Evolutionary conservation across 1,284 basidiomycete species (phyloP), one percentile per base, ranked within the genome.

Genomic region (Tilletia caries): DNA sequence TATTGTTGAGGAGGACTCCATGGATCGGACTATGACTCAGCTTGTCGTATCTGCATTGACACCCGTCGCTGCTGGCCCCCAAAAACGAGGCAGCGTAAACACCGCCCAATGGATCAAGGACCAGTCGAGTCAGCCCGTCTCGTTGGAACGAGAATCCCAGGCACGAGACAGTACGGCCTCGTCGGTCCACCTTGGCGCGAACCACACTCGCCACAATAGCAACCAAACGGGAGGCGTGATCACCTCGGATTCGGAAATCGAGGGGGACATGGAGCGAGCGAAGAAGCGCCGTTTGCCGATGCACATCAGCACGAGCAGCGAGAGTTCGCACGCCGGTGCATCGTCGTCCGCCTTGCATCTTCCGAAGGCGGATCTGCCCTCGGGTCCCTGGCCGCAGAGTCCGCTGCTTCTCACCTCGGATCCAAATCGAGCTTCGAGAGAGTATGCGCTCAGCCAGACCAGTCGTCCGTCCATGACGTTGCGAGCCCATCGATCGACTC

Each of bases 331-430:
- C 25, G 52, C 13, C 18, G 27, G 27, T 29, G n/a, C 23, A 25
- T 13, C 20, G n/a, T 13, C 52, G 6, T 58, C 52, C 6, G 27
- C 27, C n/a, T 5, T 58, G 52, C 23, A 29, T 29, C 52, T 58
- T 4, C 52, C 13, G 5, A 27, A 20, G 5, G 15, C 27, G 2
- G 52, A 20, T 13, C n/a, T 27, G 20, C 27, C n/a, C 8, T 27
- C 23, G 6, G 62, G 29, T 3, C 62, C 62, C 8, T 64, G 62
- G 62, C 62, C 62, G 3, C 62, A 64, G 20, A 64, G 62, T 25
- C 62, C 62, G 3, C 62, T 64, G 3, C 37, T 64, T 29, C 62
- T 58, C 52, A 58, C 52, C 2, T 27, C n/a, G 13, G 52, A 58
- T 58, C 27, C 20, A 13, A 29, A 27, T 29, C 52, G 52, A 25